phyloP scores from a whole-genome alignment of 148 eudicot species.

The Silene conica region DNA sequence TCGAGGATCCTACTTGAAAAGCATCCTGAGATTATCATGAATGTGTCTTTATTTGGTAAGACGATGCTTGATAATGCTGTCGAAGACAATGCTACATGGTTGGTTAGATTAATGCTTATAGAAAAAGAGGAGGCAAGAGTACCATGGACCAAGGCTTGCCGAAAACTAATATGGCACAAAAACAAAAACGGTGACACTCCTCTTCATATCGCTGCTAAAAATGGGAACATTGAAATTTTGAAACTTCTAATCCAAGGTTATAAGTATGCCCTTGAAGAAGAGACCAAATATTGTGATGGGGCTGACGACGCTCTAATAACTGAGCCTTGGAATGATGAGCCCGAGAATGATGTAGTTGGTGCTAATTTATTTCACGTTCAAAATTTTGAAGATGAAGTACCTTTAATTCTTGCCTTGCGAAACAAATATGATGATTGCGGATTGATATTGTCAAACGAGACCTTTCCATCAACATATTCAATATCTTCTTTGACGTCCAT shows the following conservation, averaged over 20 bases:
- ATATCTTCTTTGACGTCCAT: too few relatives aligned
- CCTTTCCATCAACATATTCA: too few relatives aligned
- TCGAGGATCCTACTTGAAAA: constrained; percentile 1
- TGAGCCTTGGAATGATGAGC: too few relatives aligned
- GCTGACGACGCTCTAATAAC: too few relatives aligned
- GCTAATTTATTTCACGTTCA: too few relatives aligned
- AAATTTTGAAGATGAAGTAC: too few relatives aligned
- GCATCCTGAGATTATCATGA: neutral
- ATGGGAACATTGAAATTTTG: neutral
- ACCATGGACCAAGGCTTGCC: constrained; percentile 5
- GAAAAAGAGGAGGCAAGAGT: neutral
- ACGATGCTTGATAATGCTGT: constrained; percentile 2
- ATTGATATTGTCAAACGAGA: too few relatives aligned
- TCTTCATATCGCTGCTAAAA: constrained; percentile 2
- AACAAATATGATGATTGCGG: too few relatives aligned
- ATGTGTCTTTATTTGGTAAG: neutral
- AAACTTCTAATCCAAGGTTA: neutral
- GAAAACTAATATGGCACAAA: neutral
- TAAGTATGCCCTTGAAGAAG: neutral
- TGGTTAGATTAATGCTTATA: constrained; percentile 4
- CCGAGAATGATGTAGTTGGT: too few relatives aligned
- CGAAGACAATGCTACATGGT: neutral
- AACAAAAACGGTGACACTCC: neutral
- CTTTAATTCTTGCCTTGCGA: too few relatives aligned
- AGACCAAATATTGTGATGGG: neutral